phyloP scores from a whole-genome alignment of 2,329 filamentous ascomycete species.

The Talaromyces sp. region DNA sequence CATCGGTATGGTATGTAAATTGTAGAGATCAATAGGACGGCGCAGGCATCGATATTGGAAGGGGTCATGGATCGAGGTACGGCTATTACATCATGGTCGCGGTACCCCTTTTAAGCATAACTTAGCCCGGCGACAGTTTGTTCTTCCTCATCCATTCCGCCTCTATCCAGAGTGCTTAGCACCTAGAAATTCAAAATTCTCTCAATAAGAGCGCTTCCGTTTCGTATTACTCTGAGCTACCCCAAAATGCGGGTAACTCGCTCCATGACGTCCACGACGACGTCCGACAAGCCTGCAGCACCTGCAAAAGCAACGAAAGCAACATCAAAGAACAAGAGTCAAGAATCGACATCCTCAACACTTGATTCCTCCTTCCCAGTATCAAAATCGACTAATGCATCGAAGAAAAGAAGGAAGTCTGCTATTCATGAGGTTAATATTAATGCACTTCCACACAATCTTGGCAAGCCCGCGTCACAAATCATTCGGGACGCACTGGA shows the following conservation, averaged over 20 bases:
- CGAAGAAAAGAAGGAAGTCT: slow-evolving; percentile 23
- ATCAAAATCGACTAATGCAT: slow-evolving; percentile 24
- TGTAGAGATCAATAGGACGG: background rate
- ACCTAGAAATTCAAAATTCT: background rate
- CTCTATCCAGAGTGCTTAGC: background rate
- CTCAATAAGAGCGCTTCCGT: background rate
- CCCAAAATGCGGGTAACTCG: slow-evolving; percentile 26
- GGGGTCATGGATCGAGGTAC: background rate
- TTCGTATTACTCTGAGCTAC: background rate
- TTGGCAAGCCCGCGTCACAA: slow-evolving; percentile 38
- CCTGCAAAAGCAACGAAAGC: slow-evolving; percentile 20
- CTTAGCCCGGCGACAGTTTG: background rate
- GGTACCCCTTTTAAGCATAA: background rate
- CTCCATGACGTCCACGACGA: slow-evolving; percentile 23
- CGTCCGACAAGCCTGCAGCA: slow-evolving; percentile 37
- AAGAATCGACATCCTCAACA: background rate
- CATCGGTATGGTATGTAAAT: background rate
- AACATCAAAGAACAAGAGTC: background rate
- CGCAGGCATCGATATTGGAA: background rate
- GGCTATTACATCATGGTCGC: slow-evolving; percentile 1
- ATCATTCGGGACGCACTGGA: background rate
- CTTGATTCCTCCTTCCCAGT: slow-evolving; percentile 6
- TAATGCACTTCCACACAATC: slow-evolving; percentile 56
- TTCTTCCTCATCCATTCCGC: background rate
- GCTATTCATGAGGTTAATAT: slow-evolving; percentile 20